Evolutionary conservation across 2,329 filamentous ascomycete species (phyloP), one percentile per base, ranked within the genome.

Genomic region (Phyllosticta ampelicida): DNA sequence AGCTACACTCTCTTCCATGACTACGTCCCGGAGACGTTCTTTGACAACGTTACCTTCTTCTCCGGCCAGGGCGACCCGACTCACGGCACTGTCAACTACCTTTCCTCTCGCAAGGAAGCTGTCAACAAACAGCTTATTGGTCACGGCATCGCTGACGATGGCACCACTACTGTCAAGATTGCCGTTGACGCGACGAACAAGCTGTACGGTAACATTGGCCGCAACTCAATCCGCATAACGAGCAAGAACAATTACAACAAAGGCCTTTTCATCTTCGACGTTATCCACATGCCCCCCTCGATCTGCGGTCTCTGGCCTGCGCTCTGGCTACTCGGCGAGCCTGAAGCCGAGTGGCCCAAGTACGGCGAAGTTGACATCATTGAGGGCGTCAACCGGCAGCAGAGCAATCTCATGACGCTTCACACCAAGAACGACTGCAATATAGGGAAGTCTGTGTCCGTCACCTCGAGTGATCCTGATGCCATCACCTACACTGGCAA

Each of bases 1-100:
- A 30, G 21, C 20, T 74, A 74, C 69, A 67, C 67, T 60, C 59
- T 74, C 29, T 59, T 71, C 60, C 70, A 73, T 61, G 71, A 73
- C 56, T 74, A 74, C 62, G 64, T 57, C 23, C 70, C 70, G 65
- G 65, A 66, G 4, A 70, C 68, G 54, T 78, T 78, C 67, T 78
- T 77, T 62, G 66, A 72, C 61, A 64, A 63, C 28, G 78, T 78
- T 63, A 68, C 72, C 44, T 74, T 75, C 61, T 77, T 73, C 65
- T 36, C 44, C 9, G 55, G 64, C 51, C 36, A 16, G n/a, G 53
- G 53, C 63, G 77, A 78, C 60, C 77, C 76, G 0, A 78, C 77
- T 1, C 64, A 74, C 53, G 74, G 74, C 8, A 72, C 73, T 48
- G 65, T 72, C 16, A 63, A 74, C 56, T 77, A 75, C 62, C 69